Evolutionary conservation across 2,329 filamentous ascomycete genomes (phyloP).

Genomic region (Lachnellula arida): DNA sequence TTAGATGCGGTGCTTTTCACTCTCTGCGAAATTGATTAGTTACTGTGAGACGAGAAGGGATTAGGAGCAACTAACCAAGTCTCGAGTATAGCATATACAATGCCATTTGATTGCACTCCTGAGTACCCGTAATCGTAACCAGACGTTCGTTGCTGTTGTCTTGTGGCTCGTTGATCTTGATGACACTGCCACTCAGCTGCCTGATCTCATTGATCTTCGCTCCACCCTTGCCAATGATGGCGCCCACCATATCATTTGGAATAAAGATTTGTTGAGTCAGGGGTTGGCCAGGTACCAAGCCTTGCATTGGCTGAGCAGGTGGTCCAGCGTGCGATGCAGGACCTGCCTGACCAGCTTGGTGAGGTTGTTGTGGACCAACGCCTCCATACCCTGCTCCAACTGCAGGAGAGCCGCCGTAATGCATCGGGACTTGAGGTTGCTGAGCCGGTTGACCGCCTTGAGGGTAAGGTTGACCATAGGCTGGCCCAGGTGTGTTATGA

Average conservation of each 20-base stretch:
- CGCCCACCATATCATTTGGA: conserved; percentile 98
- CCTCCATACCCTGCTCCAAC: conserved; percentile 70
- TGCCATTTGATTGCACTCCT: conserved; percentile 99
- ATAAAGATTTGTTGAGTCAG: conserved; percentile 99
- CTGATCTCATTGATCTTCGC: conserved; percentile 99
- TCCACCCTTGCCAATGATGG: conserved; percentile 97
- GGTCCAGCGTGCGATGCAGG: conserved; percentile 65
- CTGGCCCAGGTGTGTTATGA: conserved; percentile 71
- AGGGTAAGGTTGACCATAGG: conserved; percentile 61
- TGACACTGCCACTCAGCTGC: conserved; percentile 93
- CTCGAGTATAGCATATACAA: conserved; percentile 98
- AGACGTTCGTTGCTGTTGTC: conserved; percentile 98
- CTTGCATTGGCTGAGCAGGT: conserved; percentile 70
- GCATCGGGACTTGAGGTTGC: conserved; percentile 56
- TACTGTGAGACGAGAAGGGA: background rate
- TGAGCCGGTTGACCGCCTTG: conserved; percentile 47
- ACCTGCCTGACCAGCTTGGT: conserved; percentile 57
- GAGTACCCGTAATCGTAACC: conserved; percentile 94
- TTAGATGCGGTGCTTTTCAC: conserved; percentile 70
- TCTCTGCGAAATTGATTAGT: conserved; percentile 48
- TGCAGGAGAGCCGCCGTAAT: conserved; percentile 61
- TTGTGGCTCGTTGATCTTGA: conserved; percentile 99
- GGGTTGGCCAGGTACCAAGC: conserved; percentile 72
- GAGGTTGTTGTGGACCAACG: conserved; percentile 73
- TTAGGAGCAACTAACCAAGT: conserved; percentile 61